A percentile compares a stretch with the other conserved stretches of the same genome.
phyloP scores from a whole-genome alignment of 345 rosid species.

The Rhizophora mangle region DNA sequence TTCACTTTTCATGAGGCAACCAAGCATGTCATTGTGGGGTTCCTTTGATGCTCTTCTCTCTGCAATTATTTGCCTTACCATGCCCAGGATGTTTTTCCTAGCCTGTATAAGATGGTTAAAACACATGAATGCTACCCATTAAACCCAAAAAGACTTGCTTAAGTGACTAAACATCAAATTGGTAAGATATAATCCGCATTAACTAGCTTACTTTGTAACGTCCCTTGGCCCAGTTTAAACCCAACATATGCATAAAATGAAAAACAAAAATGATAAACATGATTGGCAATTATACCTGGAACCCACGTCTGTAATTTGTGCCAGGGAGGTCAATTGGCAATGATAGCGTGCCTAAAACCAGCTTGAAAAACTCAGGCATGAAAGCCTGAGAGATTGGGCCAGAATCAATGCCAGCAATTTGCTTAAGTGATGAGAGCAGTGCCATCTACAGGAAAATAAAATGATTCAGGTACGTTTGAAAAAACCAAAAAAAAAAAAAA shows the following conservation, averaged over 20 bases:
- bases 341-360: constrained; percentile 69
- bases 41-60: constrained; percentile 52
- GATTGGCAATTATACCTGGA: constrained; percentile 44
- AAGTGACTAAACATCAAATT: too few relatives aligned
- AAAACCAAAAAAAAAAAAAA: neutral
- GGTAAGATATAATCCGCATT: too few relatives aligned
- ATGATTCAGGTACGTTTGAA: neutral
- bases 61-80: constrained; percentile 43
- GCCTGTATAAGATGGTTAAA: constrained; percentile 34
- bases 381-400: constrained; percentile 34
- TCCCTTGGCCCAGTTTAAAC: too few relatives aligned
- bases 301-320: constrained; percentile 62
- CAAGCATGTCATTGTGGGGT: constrained; percentile 57
- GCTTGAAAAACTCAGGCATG: constrained; percentile 61
- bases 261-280: neutral
- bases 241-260: too few relatives aligned
- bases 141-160: too few relatives aligned
- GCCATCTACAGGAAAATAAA: constrained; percentile 55
- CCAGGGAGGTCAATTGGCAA: constrained; percentile 78
- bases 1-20: constrained; percentile 47
- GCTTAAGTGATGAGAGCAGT: constrained; percentile 50
- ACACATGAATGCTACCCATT: neutral
- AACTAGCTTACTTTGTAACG: too few relatives aligned
- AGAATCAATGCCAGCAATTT: constrained; percentile 48
- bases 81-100: constrained; percentile 45